These are phyloP conservation scores for Stevia rebaudiana DNA, from an alignment of 140 eudicot species.

Conservation along the genomic window DNA sequence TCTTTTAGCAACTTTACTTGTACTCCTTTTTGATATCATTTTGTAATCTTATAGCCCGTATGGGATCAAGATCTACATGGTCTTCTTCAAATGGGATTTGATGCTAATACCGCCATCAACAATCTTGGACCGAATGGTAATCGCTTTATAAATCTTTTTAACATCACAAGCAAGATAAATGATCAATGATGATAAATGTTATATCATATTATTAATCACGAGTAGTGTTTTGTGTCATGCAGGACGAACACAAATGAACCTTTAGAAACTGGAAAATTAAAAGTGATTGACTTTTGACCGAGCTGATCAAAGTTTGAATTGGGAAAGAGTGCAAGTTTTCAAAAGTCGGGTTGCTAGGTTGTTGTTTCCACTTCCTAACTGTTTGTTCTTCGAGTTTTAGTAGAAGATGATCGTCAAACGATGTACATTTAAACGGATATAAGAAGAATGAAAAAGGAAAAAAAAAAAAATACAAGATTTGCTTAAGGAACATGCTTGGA, in stretches of 20 bases:
- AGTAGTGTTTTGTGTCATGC: conserved; percentile 6
- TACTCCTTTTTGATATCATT: not conserved
- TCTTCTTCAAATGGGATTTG: conserved; percentile 79
- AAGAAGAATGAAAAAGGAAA: not conserved
- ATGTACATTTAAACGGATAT: conserved; percentile 43
- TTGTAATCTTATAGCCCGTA: conserved; percentile 26
- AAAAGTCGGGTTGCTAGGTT: conserved; percentile 43
- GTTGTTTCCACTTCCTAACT: conserved; percentile 47
- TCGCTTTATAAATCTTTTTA: not conserved
- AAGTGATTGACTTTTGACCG: conserved; percentile 11
- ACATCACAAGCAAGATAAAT: not conserved
- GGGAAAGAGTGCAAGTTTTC: conserved; percentile 21
- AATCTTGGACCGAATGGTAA: conserved; percentile 77
- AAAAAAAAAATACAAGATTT: too few species aligned
- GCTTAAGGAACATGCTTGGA: too few species aligned
- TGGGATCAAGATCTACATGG: conserved; percentile 84
- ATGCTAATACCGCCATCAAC: conserved; percentile 43
- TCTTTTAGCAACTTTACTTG: not conserved
- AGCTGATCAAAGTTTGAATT: conserved; percentile 9
- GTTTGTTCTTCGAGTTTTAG: conserved; percentile 85
- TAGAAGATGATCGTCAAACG: conserved; percentile 55
- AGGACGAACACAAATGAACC: conserved; percentile 67
- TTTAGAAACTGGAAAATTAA: conserved; percentile 33
- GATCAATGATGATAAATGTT: not conserved
- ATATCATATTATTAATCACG: not conserved